Evolutionary conservation across 352 stramenopile genomes (phyloP), one percentile per base, ranked within the genome.

Genomic region (Globisporangium cylindrosporum): DNA sequence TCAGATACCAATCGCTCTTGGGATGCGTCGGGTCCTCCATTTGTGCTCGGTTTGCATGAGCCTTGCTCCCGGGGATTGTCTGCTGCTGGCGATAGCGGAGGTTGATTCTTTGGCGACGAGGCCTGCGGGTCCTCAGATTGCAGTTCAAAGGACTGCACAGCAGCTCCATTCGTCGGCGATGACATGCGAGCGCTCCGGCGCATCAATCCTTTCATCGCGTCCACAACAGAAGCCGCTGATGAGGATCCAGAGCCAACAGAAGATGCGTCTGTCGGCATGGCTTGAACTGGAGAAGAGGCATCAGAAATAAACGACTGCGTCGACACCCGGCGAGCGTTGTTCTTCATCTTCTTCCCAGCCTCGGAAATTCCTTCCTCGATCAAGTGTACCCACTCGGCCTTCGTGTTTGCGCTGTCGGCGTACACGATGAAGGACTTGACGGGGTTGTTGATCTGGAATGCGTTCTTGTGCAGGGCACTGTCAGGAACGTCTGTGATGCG

Each of bases 401-500:
- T 96, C 3, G 73, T 64, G 38, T 71, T 73, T 6, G 82, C 77
- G 58, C 67, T 89, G 7, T 95, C 87, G 2, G 87, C 87, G 46
- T 86, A 88, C 27, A 96, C 89, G 12, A 92, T 82, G 65, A 96
- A 95, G 14, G 87, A 92, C 64, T 96, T 94, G 67, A 88, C 71
- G 0, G 87, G 87, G 61, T 95, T 96, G 41, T 87, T 79, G 62
- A 96, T 92, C 59, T 96, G 87, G 59, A 96, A 96, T 0, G 84
- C 87, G 64, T 94, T 73, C 62, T 92, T 92, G 59, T 75, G 75
- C 68, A 96, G 68, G 32, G 90, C 69, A 7, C 68, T 88, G 48
- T 94, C 86, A 1, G 84, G 27, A 18, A 96, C 79, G 56, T 94
- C 88, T 8, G 76, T 88, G 59, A 96, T 79, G n/a, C 87, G 84